phyloP scores from a whole-genome alignment of 2,329 filamentous ascomycete genomes.

The Thyridium curvatum region DNA sequence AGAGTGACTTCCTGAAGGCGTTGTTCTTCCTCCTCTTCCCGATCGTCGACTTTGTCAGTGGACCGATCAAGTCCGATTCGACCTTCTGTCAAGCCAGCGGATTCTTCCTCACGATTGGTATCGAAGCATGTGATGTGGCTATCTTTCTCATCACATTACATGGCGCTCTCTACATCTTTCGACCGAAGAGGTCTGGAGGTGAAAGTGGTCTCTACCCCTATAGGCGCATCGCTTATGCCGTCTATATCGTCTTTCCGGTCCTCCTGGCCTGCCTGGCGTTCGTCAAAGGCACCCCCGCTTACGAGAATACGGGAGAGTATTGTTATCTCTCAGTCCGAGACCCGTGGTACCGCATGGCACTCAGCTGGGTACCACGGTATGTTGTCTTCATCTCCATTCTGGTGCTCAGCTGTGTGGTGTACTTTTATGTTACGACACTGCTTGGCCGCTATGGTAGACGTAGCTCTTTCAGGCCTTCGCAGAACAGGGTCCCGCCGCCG shows the following conservation, averaged over 20 bases:
- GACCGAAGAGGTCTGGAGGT: slow-evolving; percentile 38
- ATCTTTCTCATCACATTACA: slow-evolving; percentile 70
- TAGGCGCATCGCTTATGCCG: slow-evolving; percentile 50
- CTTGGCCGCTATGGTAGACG: slow-evolving; percentile 31
- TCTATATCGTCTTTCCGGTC: slow-evolving; percentile 52
- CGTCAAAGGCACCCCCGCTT: slow-evolving; percentile 45
- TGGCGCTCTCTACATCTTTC: slow-evolving; percentile 65
- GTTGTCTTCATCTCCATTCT: slow-evolving; percentile 60
- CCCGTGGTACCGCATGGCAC: slow-evolving; percentile 60
- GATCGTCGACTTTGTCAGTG: slow-evolving; percentile 46
- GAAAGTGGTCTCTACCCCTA: slow-evolving; percentile 64
- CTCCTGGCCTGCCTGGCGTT: slow-evolving; percentile 59
- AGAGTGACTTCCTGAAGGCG: slow-evolving; percentile 66
- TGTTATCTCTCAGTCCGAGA: slow-evolving; percentile 64
- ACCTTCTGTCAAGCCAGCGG: slow-evolving; percentile 62
- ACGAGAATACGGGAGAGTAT: slow-evolving; percentile 57
- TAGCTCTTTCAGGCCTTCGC: slow-evolving; percentile 7
- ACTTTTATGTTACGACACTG: slow-evolving; percentile 53
- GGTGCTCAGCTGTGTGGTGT: slow-evolving; percentile 61
- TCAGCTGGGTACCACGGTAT: slow-evolving; percentile 71
- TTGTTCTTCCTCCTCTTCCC: slow-evolving; percentile 63
- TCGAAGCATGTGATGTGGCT: slow-evolving; percentile 65
- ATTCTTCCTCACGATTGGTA: slow-evolving; percentile 60
- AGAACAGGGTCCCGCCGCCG: not conserved
- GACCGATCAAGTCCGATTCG: slow-evolving; percentile 42